A percentile compares a stretch with the other conserved stretches of the same genome.
Conservation (phyloP, 1,139 yeast species). For the Casaregolazyma suthepensis region DNA sequence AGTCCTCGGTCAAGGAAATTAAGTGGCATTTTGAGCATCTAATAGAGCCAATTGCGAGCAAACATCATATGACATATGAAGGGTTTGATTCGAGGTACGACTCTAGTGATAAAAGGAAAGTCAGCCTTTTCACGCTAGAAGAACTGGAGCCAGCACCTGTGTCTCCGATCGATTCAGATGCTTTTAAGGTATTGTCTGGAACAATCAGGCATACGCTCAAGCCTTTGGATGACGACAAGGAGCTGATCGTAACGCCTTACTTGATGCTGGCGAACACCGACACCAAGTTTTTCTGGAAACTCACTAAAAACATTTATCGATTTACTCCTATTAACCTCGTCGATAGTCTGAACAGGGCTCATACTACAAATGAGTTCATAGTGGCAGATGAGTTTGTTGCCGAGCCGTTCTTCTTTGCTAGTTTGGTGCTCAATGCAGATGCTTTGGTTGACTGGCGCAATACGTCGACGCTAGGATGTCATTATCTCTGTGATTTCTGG, state of each 20-base stretch:
- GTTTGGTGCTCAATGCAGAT: constrained; percentile 6
- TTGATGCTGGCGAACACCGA: constrained; percentile 79
- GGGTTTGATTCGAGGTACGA: constrained; percentile 1
- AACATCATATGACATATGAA: constrained; percentile 4
- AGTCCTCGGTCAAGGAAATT: constrained; percentile 40
- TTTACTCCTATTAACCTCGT: constrained; percentile 38
- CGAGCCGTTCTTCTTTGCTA: constrained; percentile 44
- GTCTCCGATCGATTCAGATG: not conserved
- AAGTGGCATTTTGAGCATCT: constrained; percentile 33
- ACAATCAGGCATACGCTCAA: constrained; percentile 5
- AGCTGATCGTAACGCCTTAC: constrained; percentile 53
- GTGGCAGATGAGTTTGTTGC: constrained; percentile 49
- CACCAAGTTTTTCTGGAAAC: constrained; percentile 67
- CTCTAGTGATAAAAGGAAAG: not conserved
- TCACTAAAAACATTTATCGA: constrained; percentile 68
- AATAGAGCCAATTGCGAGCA: not conserved
- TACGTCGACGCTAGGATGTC: not conserved
- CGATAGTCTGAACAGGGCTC: constrained; percentile 28
- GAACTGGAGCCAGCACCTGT: constrained; percentile 3
- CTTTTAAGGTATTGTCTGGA: not conserved
- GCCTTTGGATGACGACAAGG: not conserved
- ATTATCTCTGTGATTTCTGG: no score
- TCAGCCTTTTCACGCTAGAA: not conserved
- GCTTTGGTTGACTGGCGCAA: not conserved
- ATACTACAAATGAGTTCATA: constrained; percentile 55